Evolutionary conservation across 345 rosid genomes (phyloP).

Genomic region (Citrus reticulata): DNA sequence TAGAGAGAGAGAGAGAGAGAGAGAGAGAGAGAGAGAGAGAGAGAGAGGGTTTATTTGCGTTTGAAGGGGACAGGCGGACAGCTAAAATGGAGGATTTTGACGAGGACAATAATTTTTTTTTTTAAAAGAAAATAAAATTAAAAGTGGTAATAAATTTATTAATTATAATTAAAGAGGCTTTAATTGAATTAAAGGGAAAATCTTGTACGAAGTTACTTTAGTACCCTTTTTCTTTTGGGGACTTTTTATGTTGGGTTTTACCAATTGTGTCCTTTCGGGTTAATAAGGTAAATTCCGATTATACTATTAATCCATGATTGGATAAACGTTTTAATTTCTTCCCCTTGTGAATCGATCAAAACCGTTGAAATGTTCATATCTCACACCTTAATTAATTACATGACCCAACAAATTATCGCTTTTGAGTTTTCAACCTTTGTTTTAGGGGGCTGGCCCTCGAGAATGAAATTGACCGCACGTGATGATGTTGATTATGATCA

Average conservation of each 20-base stretch:
- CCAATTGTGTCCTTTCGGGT: neutral
- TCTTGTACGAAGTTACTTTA: slow-evolving; percentile 22
- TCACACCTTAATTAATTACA: neutral
- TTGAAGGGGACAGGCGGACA: slow-evolving; percentile 51
- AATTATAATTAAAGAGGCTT: slow-evolving; percentile 23
- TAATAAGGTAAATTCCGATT: neutral
- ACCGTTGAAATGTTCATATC: slow-evolving; percentile 3
- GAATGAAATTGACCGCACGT: neutral
- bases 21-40: slow-evolving; percentile 24
- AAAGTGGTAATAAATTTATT: neutral
- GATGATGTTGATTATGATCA: slow-evolving; percentile 17
- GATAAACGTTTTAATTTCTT: neutral
- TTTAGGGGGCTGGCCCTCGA: neutral
- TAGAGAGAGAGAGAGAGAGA: slow-evolving; percentile 20
- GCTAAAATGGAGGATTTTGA: slow-evolving; percentile 47
- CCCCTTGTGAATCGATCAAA: slow-evolving; percentile 1
- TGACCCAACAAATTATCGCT: neutral
- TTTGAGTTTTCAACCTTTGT: neutral
- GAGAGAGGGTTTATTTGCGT: slow-evolving; percentile 41
- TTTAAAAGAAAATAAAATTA: no score
- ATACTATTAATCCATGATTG: neutral
- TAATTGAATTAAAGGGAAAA: slow-evolving; percentile 26
- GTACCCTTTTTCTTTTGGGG: slow-evolving; percentile 28
- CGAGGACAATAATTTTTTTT: slow-evolving; percentile 19
- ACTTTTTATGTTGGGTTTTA: neutral